Evolutionary conservation across 768 basidiomycete species (phyloP).

Genomic region (Pulveroboletus sp.): DNA sequence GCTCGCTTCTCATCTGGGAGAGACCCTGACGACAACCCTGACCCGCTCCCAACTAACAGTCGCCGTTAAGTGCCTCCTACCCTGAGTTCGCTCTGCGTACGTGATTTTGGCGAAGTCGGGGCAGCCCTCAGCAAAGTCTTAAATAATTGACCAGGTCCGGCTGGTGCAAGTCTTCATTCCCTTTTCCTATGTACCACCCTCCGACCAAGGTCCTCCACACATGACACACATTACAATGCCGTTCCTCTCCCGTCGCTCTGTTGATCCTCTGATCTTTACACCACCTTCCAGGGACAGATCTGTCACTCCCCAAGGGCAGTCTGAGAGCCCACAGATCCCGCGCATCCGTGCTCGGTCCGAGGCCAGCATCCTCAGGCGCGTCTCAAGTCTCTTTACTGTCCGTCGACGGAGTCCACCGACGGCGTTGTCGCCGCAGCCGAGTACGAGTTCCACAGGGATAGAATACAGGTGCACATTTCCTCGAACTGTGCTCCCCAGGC

Average conservation of each 20-base stretch:
- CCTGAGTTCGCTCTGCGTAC: conserved; percentile 10
- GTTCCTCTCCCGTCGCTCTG: conserved; percentile 28
- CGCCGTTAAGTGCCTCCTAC: not conserved
- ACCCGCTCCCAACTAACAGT: not conserved
- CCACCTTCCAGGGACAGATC: conserved; percentile 1
- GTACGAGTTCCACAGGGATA: conserved; percentile 7
- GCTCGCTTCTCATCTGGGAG: not conserved
- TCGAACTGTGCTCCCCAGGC: conserved; percentile 13
- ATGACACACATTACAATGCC: conserved; percentile 14
- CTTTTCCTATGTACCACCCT: conserved; percentile 16
- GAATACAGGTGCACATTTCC: conserved; percentile 15
- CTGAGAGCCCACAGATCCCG: conserved; percentile 4
- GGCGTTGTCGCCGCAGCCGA: conserved; percentile 3
- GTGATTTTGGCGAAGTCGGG: conserved; percentile 18
- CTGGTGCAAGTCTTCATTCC: not conserved
- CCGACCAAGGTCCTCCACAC: not conserved
- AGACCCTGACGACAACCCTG: conserved; percentile 21
- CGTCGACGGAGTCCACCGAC: conserved; percentile 23
- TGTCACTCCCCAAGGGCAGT: not conserved
- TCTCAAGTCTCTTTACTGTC: conserved; percentile 23
- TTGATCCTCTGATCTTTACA: conserved; percentile 16
- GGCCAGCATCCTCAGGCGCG: conserved; percentile 24
- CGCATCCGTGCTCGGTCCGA: conserved; percentile 25
- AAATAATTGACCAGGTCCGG: conserved; percentile 18
- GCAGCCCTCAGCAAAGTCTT: conserved; percentile 9